Base-by-base conservation (phyloP, 495 filamentous ascomycete species). In the Xylaria venustula region DNA sequence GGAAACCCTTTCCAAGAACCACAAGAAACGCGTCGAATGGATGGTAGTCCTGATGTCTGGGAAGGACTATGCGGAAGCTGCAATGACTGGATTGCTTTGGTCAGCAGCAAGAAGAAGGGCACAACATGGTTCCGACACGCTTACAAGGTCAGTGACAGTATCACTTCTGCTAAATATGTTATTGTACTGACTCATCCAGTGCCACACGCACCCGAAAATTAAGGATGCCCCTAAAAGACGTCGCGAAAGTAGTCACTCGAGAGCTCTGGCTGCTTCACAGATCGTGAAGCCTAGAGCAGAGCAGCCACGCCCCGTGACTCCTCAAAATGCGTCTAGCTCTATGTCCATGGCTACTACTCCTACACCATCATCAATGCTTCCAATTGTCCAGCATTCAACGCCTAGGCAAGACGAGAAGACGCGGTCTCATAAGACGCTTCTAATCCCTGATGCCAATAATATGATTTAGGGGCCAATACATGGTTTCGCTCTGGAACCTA, bases 121-220 rank as follows among this genome's bases (percentile, higher is more conserved):
- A 91, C 89, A 5, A 90, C 89, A 4, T 92, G 89, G 89, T 92
- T 92, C 64, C 78, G 89, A 62, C 89, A 92, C 70, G 89, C 89
- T 42, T 91, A 92, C 71, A 92, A 91, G 85, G 88, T 90, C 67
- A 72, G 78, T 74, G 30, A 54, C 7, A 8, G 49, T 41, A 36
- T n/a, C 25, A 15, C 41, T 28, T 14, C n/a, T n/a, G 2, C 26
- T 20, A 1, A n/a, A n/a, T 7, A 12, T 30, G 9, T 7, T 40
- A 19, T 15, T 52, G 54, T 64, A 46, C 60, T 69, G 57, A 64
- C 51, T 40, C 2, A 28, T 26, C 28, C 64, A 90, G 87, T 91
- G 88, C 63, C 88, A 90, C 70, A 85, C 87, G 0, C 88, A 90
- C 63, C 83, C 84, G 6, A 91, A 90, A 67, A 81, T 87, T 58